Evolutionary conservation across 2,329 filamentous ascomycete genomes (phyloP), one percentile per base, ranked within the genome.

Genomic region (Colletotrichum sp.): DNA sequence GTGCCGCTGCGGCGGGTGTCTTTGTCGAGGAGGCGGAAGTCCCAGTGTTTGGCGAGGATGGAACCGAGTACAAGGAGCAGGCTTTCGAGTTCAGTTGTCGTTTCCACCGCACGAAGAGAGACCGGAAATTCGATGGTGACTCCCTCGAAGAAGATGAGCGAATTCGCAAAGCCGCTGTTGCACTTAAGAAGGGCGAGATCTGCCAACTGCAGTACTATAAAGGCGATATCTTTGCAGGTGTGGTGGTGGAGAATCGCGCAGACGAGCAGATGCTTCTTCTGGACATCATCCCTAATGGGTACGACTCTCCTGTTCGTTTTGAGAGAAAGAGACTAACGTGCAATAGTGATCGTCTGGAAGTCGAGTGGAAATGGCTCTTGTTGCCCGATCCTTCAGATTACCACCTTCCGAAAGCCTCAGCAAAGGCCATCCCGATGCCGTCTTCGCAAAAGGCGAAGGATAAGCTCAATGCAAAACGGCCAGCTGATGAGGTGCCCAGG

Each of bases 81-180:
- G 95, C 94, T 1, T 96, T 97, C 78, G 95, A 98, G 80, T 96
- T 98, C 82, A 95, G 94, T 78, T 99, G 97, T 85, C 94, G 96
- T 74, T 98, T 98, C 84, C 97, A 99, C 82, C 91, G 97, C 64
- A 92, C 94, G 16, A 98, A 97, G 86, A 92, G 97, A 79, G 92
- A 95, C 75, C 95, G 93, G 84, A 94, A 93, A 76, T 83, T 92
- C 65, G 91, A 94, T 68, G 89, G 90, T 43, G 91, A 94, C 69
- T 85, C 87, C 2, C 85, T 97, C 75, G 95, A 97, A 78, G 89
- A 90, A 66, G 93, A 94, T 81, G 86, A 90, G 70, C 90, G 92
- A 75, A 90, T 97, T 70, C 88, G 89, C 66, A 88, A 91, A 71
- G 93, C 92, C 57, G 95, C 95, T 3, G 89, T 88, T 67, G 88